Base-by-base conservation (phyloP, 345 rosid genomes). In the Pugionium cornutum region DNA sequence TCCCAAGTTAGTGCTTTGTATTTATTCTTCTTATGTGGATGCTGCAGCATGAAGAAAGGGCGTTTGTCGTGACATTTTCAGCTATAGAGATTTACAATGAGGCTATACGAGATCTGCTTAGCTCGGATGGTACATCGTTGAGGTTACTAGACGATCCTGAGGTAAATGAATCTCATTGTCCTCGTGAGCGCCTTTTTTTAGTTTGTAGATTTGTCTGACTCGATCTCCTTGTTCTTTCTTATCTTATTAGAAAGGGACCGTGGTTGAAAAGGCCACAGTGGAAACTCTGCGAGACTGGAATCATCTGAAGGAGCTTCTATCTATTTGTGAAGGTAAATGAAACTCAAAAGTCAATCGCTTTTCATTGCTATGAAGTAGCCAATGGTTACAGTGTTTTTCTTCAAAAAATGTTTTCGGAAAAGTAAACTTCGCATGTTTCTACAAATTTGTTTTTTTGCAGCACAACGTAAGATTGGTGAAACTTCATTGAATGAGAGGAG, bases 51-150 rank as follows among this genome's bases (percentile, higher is more conserved):
- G 89, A 87, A 70, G 99, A 94, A 75, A 87, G 99, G 69, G 96
- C 88, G 49, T 94, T 88, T 78, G 68, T 75, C 44, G 80, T 94
- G 75, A 94, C 87, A 50, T 83, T 94, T 73, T 94, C 95, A 44
- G 97, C 99, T 2, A 87, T 91, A 74, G 99, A 94, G 89, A 91
- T 94, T 73, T 94, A 94, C 75, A 94, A 94, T 71, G 99, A 94
- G 79, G 86, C 91, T 45, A 82, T 94, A 35, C 81, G 95, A 62
- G 99, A 94, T 79, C 88, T 94, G 28, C 91, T 94, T 40, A 82
- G 75, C 67, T 58, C 80, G 1, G 96, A 85, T 62, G 76, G 69
- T 64, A 77, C 87, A 67, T 85, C 89, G 4, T 88, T 94, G 64
- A 81, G 89, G 79, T 76, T 90, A 67, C 86, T 90, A 43, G 99